Evolutionary conservation across 1,284 basidiomycete species (phyloP).

Genomic region (Inonotus obliquus): DNA sequence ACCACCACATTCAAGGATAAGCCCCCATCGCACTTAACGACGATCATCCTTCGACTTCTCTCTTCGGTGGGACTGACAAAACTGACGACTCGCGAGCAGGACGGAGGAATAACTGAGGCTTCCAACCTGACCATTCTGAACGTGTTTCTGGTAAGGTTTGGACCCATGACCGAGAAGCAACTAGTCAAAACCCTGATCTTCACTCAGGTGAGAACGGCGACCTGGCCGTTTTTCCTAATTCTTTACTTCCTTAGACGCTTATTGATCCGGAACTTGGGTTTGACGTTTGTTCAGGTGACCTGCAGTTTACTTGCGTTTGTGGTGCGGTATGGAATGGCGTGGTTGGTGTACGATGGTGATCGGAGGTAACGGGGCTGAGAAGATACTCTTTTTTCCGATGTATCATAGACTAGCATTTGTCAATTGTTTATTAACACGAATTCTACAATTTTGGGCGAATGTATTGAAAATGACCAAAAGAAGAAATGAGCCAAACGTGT

Average conservation of each 20-base stretch:
- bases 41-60: constrained; percentile 53
- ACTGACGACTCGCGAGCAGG: constrained; percentile 51
- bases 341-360: constrained; percentile 86
- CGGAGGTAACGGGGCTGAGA: constrained; percentile 44
- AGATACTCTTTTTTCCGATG: background rate
- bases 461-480: background rate
- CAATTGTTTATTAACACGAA: background rate
- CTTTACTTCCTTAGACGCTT: background rate
- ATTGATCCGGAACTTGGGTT: constrained; percentile 1
- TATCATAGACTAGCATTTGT: background rate
- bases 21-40: constrained; percentile 48
- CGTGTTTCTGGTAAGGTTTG: constrained; percentile 70
- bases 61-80: constrained; percentile 62
- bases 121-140: constrained; percentile 91
- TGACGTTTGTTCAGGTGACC: constrained; percentile 38
- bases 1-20: constrained; percentile 53
- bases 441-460: background rate
- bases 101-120: constrained; percentile 56
- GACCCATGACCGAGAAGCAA: constrained; percentile 77
- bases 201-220: constrained; percentile 53
- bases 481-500: background rate
- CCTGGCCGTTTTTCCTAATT: background rate
- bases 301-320: constrained; percentile 78
- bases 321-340: constrained; percentile 83
- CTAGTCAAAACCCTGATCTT: constrained; percentile 70